Evolutionary conservation across 495 filamentous ascomycete species (phyloP).

Genomic region (Tuber borchii): DNA sequence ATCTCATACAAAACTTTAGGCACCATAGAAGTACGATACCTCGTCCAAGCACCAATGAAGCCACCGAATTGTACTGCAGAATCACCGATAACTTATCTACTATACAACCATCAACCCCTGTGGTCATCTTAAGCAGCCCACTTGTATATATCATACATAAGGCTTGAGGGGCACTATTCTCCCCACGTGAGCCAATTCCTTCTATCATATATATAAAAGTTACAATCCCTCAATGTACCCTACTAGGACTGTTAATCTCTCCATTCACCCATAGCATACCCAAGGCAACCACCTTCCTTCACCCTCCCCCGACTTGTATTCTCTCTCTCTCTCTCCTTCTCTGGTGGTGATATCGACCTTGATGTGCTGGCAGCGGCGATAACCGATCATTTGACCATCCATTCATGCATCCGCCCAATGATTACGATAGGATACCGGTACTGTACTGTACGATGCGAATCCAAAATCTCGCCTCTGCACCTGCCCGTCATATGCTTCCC

Average conservation of each 20-base stretch:
- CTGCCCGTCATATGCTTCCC: background rate
- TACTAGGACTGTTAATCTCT: background rate
- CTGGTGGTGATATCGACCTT: background rate
- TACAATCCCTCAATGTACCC: background rate
- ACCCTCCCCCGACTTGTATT: background rate
- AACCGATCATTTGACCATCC: slow-evolving; percentile 4
- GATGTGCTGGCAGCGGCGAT: slow-evolving; percentile 2
- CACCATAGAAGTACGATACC: background rate
- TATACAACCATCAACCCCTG: background rate
- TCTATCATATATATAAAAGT: background rate
- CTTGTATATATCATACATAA: background rate
- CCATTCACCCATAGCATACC: background rate
- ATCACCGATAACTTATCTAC: background rate
- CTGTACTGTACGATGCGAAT: background rate
- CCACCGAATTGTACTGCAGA: background rate
- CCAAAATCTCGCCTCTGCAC: background rate
- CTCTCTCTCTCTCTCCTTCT: background rate
- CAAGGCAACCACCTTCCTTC: background rate
- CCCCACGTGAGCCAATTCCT: background rate
- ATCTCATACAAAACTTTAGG: background rate
- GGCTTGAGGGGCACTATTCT: background rate
- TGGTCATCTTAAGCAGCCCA: background rate
- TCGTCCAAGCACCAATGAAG: background rate
- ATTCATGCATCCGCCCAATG: background rate
- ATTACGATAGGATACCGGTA: background rate